Percentiles rank a stretch among this genome's conserved stretches.
phyloP scores from a whole-genome alignment of 78 protist species.

The Dictyostelium firmibasis region DNA sequence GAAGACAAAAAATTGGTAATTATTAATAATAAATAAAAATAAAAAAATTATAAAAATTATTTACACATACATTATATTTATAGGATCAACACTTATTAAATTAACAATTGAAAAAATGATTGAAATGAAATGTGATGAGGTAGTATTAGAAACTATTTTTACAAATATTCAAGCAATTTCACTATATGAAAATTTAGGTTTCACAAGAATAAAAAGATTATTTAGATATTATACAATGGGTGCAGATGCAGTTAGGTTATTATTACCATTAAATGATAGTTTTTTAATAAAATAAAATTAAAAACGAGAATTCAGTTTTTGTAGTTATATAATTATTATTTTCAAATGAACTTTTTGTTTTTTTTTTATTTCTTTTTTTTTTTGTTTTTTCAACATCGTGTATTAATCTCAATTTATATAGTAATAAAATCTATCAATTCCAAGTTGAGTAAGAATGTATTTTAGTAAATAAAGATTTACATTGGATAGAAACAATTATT shows the following conservation, averaged over 20 bases:
- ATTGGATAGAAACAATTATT: too few species aligned
- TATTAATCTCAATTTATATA: too few species aligned
- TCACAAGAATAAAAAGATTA: constrained; percentile 89
- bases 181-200: constrained; percentile 91
- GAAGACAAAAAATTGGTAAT: constrained; percentile 83
- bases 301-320: not conserved
- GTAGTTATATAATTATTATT: not conserved
- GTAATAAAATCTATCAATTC: too few species aligned
- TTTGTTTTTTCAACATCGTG: too few species aligned
- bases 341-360: too few species aligned
- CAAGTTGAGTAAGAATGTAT: too few species aligned
- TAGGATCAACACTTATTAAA: constrained; percentile 50
- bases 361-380: not conserved
- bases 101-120: constrained; percentile 65
- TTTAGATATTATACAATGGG: constrained; percentile 86
- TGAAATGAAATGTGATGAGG: constrained; percentile 75
- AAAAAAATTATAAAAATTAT: not conserved
- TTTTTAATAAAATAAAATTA: constrained; percentile 28
- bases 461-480: too few species aligned
- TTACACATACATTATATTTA: not conserved
- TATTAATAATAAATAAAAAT: too few species aligned
- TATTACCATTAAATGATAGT: constrained; percentile 59
- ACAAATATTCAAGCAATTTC: constrained; percentile 89
- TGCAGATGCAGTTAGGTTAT: constrained; percentile 67
- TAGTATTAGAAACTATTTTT: constrained; percentile 90